phyloP scores from a whole-genome alignment of 306 rosid species.

The Phaseolus lunatus region DNA sequence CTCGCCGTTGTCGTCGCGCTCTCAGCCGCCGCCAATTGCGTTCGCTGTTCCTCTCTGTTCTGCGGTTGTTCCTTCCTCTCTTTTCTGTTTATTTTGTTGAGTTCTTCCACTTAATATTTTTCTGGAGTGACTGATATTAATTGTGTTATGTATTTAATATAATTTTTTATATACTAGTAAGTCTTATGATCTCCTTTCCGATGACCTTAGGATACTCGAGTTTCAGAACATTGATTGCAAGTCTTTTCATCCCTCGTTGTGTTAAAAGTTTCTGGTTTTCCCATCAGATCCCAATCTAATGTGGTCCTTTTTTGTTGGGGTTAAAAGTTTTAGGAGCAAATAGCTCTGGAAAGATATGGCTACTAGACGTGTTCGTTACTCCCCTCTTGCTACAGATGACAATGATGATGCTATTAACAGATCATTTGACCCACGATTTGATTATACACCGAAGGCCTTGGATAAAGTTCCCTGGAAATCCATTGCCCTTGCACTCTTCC shows the following conservation, averaged over 20 bases:
- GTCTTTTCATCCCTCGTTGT: conserved; percentile 27
- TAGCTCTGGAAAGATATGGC: conserved; percentile 56
- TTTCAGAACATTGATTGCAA: conserved; percentile 37
- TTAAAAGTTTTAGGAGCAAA: conserved; percentile 18
- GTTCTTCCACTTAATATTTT: too few relatives aligned
- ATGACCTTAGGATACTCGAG: too few relatives aligned
- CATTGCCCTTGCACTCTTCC: conserved; percentile 83
- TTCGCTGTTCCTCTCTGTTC: too few relatives aligned
- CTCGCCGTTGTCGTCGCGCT: too few relatives aligned
- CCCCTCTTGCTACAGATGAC: conserved; percentile 70
- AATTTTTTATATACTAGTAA: too few relatives aligned
- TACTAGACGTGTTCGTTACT: conserved; percentile 73
- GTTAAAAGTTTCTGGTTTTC: conserved; percentile 23
- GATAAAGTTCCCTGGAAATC: conserved; percentile 97
- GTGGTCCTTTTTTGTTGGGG: conserved; percentile 8
- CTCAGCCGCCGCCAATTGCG: too few relatives aligned
- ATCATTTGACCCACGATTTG: conserved; percentile 83
- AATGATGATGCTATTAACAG: conserved; percentile 53
- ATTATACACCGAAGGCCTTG: conserved; percentile 75
- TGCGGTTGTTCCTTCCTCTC: too few relatives aligned
- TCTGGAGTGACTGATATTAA: too few relatives aligned
- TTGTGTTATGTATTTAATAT: too few relatives aligned
- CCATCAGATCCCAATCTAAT: conserved; percentile 28
- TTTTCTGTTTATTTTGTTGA: too few relatives aligned
- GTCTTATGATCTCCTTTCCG: too few relatives aligned